Base-by-base conservation (phyloP, 305 asterid genomes). In the Lippia alba region DNA sequence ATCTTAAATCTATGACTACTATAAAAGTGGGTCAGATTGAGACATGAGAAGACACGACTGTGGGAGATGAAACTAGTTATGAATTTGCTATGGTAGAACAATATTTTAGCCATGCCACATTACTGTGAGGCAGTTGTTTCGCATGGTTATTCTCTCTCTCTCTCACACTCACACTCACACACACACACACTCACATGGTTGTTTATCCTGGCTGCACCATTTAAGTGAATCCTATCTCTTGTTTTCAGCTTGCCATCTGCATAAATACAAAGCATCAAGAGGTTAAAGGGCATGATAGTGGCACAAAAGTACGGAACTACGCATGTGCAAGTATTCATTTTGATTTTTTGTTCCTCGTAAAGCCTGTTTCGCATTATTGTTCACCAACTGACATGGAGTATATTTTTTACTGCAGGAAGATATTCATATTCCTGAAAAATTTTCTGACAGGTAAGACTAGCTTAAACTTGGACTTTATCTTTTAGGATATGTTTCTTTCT, bases 201-300 rank as follows among this genome's bases (percentile, higher is more conserved):
- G 30, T 24, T 24, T 24, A 24, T 24, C 44, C 56, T 36, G 39
- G 59, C 3, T 45, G 19, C 46, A 19, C 19, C 49, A 33, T 74
- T 74, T 44, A 60, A 58, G 32, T 24, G 56, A 69, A n/a, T 40
- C 58, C 36, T 34, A 62, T 71, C 17, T 74, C 50, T 67, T 74
- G 41, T 81, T 53, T 77, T 80, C 85, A 92, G 98, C 91, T 92
- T 77, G 91, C 96, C 53, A 76, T 90, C 79, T 92, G 97, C 89
- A 92, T 90, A 46, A 73, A 79, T 67, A 84, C 84, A 81, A 86
- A 81, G 82, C 74, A 73, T 60, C 87, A 46, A 72, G 86, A 81
- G 60, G 79, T 77, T 61, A 67, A 76, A 78, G 85, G 70, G 67
- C 83, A 76, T 67, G 63, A 76, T 69, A 77, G 62, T 65, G 83